Conservation (phyloP, 2,329 filamentous ascomycete species). For the Tolypocladium guangdongense region DNA sequence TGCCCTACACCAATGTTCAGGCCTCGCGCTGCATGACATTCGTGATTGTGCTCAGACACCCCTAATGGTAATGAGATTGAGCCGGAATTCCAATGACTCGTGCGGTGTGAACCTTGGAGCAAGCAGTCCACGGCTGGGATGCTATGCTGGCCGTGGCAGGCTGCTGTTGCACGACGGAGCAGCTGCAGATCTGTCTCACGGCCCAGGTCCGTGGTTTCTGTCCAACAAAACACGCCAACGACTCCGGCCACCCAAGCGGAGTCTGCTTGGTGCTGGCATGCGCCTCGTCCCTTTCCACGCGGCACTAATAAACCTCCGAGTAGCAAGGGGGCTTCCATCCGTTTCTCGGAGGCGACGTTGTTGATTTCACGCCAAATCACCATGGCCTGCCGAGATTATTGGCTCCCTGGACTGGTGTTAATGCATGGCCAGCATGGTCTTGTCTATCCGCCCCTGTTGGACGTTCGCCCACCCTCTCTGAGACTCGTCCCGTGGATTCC, state of each 20-base stretch:
- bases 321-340: background rate
- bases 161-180: background rate
- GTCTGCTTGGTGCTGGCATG: background rate
- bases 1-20: background rate
- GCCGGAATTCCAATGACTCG: background rate
- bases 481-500: too few relatives aligned
- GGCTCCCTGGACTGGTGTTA: background rate
- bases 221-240: background rate
- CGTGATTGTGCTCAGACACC: background rate
- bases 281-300: background rate
- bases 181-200: conserved; percentile 1
- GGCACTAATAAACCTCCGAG: background rate
- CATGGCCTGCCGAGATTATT: conserved; percentile 1
- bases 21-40: background rate
- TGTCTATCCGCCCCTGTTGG: background rate
- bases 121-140: background rate
- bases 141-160: background rate
- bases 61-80: background rate
- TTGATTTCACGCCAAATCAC: background rate
- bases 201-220: background rate
- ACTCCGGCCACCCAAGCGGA: background rate
- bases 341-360: background rate
- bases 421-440: background rate
- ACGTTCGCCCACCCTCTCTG: background rate
- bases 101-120: background rate